A percentile compares a stretch with the other conserved stretches of the same genome.
phyloP scores from a whole-genome alignment of 257 asterid species.

The Misopates orontium region DNA sequence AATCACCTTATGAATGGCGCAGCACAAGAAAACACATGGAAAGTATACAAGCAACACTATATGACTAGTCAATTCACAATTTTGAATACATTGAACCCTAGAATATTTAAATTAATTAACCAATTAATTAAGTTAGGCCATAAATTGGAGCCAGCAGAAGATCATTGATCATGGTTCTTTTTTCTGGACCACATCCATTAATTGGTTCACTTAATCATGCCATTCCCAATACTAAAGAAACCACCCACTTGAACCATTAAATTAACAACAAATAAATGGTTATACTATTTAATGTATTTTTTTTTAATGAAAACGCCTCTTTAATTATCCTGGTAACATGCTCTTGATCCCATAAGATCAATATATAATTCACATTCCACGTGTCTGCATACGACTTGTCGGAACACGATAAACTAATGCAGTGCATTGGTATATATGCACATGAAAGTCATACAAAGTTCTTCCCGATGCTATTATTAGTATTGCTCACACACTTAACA shows the following conservation, averaged over 20 bases:
- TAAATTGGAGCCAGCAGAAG: conserved; percentile 35
- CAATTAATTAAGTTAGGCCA: conserved; percentile 21
- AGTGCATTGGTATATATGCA: conserved; percentile 48
- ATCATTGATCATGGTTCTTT: conserved; percentile 38
- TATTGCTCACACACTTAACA: conserved; percentile 25
- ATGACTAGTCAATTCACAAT: background rate
- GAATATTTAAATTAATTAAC: background rate
- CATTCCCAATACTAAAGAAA: conserved; percentile 40
- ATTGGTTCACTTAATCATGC: conserved; percentile 70
- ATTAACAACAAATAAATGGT: conserved; percentile 6
- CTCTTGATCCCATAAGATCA: conserved; percentile 67
- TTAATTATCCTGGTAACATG: conserved; percentile 66
- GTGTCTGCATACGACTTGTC: conserved; percentile 45
- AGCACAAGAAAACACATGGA: conserved; percentile 44
- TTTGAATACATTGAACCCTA: conserved; percentile 28
- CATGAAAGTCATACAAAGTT: conserved; percentile 32
- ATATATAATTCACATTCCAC: conserved; percentile 40
- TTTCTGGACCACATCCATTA: conserved; percentile 65
- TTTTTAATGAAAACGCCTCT: background rate
- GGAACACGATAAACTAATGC: conserved; percentile 34
- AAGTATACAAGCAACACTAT: conserved; percentile 28
- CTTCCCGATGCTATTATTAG: conserved; percentile 30
- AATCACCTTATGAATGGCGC: conserved; percentile 8
- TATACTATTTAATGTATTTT: too few species aligned
- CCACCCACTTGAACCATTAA: conserved; percentile 48